Base-by-base conservation (phyloP, 768 basidiomycete species). In the Xerocomellus dryophilus region DNA sequence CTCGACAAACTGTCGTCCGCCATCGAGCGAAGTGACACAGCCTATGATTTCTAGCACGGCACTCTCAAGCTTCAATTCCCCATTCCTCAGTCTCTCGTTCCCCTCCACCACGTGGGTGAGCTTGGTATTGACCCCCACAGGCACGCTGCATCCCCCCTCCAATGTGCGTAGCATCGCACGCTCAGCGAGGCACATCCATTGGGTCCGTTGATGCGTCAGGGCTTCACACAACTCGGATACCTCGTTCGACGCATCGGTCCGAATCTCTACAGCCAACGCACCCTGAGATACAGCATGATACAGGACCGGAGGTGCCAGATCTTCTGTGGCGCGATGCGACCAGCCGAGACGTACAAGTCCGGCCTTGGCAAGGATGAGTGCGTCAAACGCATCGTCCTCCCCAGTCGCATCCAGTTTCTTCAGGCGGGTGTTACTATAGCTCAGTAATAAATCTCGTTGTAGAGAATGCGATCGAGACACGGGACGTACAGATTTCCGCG, bases 121-220 rank as follows among this genome's bases (percentile, higher is more conserved):
- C 43, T 67, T 72, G 27, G 83, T 85, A 47, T 78, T 74, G 27
- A 92, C 86, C 4, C 95, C 96, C 15, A 99, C 94, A 3, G 96
- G 96, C 0, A 99, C 95, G 57, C 91, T 94, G 73, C 97, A 99
- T 23, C 97, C 97, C 27, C 97, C 97, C 71, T 98, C 97, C 48
- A 98, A 77, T 21, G 87, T 85, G n/a, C 87, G 78, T 58, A 98
- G 75, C 70, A 90, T 88, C 1, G 88, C 90, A 14, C 97, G 82
- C 72, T 99, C 97, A 2, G 93, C 93, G 23, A 80, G 74, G 63
- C 88, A 91, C 50, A 66, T 73, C 86, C 86, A 92, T 43, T 84
- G 78, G 0, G 93, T 93, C 67, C 80, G 76, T 73, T 84, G 81
- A 67, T 97, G 90, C 1, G 83, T 90, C 43, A 94, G 69, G 23